Evolutionary conservation across 2,329 filamentous ascomycete genomes (phyloP).

Genomic region (Incumbomyces delicatus): DNA sequence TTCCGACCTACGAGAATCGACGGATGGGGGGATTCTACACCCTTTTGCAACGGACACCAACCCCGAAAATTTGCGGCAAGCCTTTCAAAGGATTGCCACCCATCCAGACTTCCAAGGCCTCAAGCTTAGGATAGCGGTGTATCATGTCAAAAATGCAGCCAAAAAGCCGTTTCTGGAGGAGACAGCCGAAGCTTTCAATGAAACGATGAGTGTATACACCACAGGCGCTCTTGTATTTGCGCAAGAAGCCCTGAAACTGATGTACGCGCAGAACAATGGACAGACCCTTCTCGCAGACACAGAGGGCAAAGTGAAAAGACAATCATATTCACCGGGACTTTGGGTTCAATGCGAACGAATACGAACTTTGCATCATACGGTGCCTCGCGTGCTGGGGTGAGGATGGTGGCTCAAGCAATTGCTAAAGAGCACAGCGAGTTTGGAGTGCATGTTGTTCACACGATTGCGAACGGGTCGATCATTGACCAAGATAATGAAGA

Average conservation of each 20-base stretch:
- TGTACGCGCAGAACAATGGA: conserved; percentile 30
- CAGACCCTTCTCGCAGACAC: neutral
- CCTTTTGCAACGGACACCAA: conserved; percentile 44
- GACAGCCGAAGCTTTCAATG: conserved; percentile 40
- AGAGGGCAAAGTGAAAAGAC: conserved; percentile 49
- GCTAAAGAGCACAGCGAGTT: conserved; percentile 48
- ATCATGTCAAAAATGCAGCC: conserved; percentile 46
- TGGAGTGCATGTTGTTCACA: conserved; percentile 50
- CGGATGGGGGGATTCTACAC: conserved; percentile 38
- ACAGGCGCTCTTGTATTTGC: conserved; percentile 48
- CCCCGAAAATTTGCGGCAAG: conserved; percentile 36
- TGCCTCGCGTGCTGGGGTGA: conserved; percentile 41
- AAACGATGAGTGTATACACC: conserved; percentile 43
- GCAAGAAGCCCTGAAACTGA: conserved; percentile 40
- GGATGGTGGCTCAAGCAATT: conserved; percentile 47
- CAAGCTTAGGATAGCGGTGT: conserved; percentile 45
- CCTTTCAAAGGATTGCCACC: conserved; percentile 39
- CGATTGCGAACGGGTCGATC: conserved; percentile 52
- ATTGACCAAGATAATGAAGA: too few relatives aligned
- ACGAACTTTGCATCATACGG: conserved; percentile 47
- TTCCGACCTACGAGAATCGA: conserved; percentile 38
- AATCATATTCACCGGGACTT: conserved; percentile 48
- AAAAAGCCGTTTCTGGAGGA: conserved; percentile 48
- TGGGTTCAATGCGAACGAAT: conserved; percentile 45
- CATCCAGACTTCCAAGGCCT: conserved; percentile 22